A percentile compares a stretch with the other conserved stretches of the same genome.
Conservation (phyloP, 306 rosid species). For the Rosa multiflora region DNA sequence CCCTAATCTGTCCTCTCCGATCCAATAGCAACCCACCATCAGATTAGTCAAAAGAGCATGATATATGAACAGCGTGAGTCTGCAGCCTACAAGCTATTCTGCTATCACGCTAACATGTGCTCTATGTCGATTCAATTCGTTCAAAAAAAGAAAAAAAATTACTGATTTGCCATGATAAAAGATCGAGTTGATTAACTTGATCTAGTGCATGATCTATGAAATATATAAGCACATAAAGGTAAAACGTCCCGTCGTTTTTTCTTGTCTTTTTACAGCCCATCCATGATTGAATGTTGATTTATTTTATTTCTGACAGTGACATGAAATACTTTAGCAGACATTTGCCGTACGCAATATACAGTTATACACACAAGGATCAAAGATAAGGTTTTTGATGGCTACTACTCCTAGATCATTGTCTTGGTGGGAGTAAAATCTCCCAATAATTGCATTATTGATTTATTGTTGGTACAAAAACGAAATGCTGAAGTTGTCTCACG, state of each 20-base stretch:
- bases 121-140: not conserved
- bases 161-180: not conserved
- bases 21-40: not conserved
- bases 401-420: not conserved
- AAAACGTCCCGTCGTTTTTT: not conserved
- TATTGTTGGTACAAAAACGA: not conserved
- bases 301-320: slow-evolving; percentile 2
- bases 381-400: slow-evolving; percentile 5
- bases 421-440: not conserved
- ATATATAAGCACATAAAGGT: not conserved
- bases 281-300: not conserved
- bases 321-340: not conserved
- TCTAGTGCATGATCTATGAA: not conserved
- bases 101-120: not conserved
- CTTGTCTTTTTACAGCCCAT: not conserved
- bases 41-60: not conserved
- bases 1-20: no score
- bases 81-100: not conserved
- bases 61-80: not conserved
- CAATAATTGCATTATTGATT: slow-evolving; percentile 20
- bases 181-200: not conserved
- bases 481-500: slow-evolving; percentile 19
- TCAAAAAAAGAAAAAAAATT: no score
- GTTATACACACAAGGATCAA: not conserved
- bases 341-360: not conserved